Base-by-base conservation (phyloP, 805 yeast genomes). In the Maudiozyma serrabonitensis region DNA sequence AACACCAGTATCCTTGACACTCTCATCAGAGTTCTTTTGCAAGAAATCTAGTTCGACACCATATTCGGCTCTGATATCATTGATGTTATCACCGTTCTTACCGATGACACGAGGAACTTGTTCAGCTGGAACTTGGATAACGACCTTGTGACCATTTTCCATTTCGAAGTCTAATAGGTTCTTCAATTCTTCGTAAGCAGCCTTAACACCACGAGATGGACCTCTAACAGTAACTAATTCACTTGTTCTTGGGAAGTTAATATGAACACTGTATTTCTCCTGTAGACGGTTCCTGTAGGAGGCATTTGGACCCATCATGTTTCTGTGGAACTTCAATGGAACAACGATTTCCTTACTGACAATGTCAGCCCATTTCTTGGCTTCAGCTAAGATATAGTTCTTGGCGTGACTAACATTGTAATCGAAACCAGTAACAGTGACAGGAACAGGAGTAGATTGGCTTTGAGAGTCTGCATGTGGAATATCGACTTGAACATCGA, bases 91-190 rank as follows among this genome's bases (percentile, higher is more conserved):
- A 63, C 98, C 97, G 52, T 75, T 74, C 61, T 85, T 88, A 60
- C 99, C 99, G 64, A 93, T 89, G 51, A 93, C 81, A 62, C 88
- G 76, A 19, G 96, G 76, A 52, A 91, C 76, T n/a, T 88, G 82
- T 52, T 75, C 78, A 41, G 75, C 64, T 38, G 96, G 95, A 46
- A 93, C 82, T 44, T 70, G 63, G 40, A 91, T 64, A n/a, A 71
- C 69, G 55, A 79, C 74, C 50, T 77, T 75, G 69, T 79, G 79
- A 16, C 95, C 91, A 62, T 89, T 87, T 58, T 87, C 95, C 60
- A 78, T 82, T 68, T 90, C 98, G 66, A 84, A 93, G 56, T 84
- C 83, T 56, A 87, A 73, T 54, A 95, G 75, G 50, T 89, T 96
- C 57, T 77, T 75, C 61, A 95, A 71, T 71, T 90, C 97, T 54